Evolutionary conservation across 164 flowering plant species (phyloP), one percentile per base, ranked within the genome.

Genomic region (Umbellularia californica): DNA sequence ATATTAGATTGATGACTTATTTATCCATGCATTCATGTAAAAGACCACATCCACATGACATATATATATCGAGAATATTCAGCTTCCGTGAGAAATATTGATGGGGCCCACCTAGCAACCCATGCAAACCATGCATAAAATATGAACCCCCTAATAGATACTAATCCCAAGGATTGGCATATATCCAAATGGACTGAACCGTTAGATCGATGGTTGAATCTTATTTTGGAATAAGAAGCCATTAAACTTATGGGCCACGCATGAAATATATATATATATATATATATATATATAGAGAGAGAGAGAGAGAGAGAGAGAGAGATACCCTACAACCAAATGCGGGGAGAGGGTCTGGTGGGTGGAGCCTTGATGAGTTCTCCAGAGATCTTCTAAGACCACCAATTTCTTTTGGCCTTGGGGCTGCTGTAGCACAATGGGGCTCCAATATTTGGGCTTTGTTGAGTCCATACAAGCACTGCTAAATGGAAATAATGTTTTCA

Each of bases 401-500:
- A 14, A 35, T 27, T 20, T 65, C 72, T 5, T 35, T 70, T 3
- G 79, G 81, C 65, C 70, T 79, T 15, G 79, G 82, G 51, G 85
- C 65, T 5, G 41, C 78, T n/a, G 71, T 55, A 13, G 20, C 9
- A 28, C 90, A 87, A 0, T 1, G 0, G 5, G 84, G 86, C 58
- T 84, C 85, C 80, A 86, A 81, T 69, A 87, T 79, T 2, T 86
- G 82, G 4, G n/a, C 63, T 0, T 1, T 0, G 15, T 83, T 30
- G 20, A 87, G 23, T 62, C 83, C 83, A 14, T 66, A 64, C 52
- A 50, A 72, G 55, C 82, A 76, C 85, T 86, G 80, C 47, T 41
- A 1, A 41, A 41, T 41, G 47, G 47, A 41, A 7, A 41, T 41
- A 41, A 41, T 41, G 2, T 41, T 41, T 41, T 41, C 47, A 41